phyloP scores from a whole-genome alignment of 495 filamentous ascomycete species.

The Penicillium atrosanguineum region DNA sequence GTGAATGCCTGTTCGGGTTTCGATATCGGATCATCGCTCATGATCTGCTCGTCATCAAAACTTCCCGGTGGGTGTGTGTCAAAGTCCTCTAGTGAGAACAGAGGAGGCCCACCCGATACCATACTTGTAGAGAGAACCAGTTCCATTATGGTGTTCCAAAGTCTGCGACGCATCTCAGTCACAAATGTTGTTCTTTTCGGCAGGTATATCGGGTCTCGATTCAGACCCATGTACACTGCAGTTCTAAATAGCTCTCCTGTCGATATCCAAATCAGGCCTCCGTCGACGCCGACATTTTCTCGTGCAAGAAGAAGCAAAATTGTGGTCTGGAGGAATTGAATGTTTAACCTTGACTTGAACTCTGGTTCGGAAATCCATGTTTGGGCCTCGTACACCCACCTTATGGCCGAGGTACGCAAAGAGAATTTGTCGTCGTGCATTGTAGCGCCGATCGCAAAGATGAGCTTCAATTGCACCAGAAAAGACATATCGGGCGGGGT shows the following conservation, averaged over 20 bases:
- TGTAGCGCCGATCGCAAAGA: conserved; percentile 50
- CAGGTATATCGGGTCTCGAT: conserved; percentile 53
- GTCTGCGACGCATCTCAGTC: conserved; percentile 56
- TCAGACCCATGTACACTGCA: conserved; percentile 60
- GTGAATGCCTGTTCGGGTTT: conserved; percentile 39
- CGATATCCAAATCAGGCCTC: conserved; percentile 55
- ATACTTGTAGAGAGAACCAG: conserved; percentile 51
- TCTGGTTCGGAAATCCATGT: conserved; percentile 51
- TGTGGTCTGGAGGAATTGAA: conserved; percentile 45
- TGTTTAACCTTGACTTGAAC: conserved; percentile 45
- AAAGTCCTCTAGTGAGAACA: conserved; percentile 49
- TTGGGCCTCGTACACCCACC: conserved; percentile 53
- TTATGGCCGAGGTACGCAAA: conserved; percentile 35
- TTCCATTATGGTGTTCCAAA: conserved; percentile 63
- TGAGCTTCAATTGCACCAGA: conserved; percentile 49
- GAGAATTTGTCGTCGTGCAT: conserved; percentile 32
- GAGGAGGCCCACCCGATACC: conserved; percentile 48
- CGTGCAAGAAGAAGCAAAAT: conserved; percentile 50
- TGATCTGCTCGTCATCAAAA: conserved; percentile 38
- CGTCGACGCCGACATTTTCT: conserved; percentile 44
- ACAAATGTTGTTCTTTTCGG: conserved; percentile 36
- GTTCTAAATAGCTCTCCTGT: conserved; percentile 52
- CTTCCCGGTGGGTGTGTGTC: conserved; percentile 55
- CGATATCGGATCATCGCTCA: conserved; percentile 24
- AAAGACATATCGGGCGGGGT: conserved; percentile 22